Percentiles rank a stretch among this genome's conserved stretches.
Conservation (phyloP, 495 filamentous ascomycete species). For the Lasiosphaeria miniovina region DNA sequence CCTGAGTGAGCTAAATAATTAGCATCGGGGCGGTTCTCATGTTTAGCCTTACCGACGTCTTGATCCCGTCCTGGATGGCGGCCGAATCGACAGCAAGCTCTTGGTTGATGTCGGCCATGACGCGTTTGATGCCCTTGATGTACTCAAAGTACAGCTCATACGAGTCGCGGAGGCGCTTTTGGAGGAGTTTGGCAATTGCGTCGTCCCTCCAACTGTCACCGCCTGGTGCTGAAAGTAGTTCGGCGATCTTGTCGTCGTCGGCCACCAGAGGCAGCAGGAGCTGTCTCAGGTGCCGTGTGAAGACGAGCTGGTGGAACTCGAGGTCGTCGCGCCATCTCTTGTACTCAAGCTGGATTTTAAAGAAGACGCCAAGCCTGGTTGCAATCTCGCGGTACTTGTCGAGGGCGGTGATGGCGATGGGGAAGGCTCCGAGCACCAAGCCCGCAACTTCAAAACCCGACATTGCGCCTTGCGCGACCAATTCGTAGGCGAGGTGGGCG, state of each 20-base stretch:
- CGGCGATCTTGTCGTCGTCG: conserved; percentile 2
- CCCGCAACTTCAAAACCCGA: conserved; percentile 37
- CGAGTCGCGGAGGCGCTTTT: conserved; percentile 9
- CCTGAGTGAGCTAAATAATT: neutral
- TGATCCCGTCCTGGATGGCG: conserved; percentile 1
- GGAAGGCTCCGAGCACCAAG: conserved; percentile 31
- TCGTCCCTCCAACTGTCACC: conserved; percentile 16
- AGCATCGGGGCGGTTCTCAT: conserved; percentile 8
- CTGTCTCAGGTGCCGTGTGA: conserved; percentile 10
- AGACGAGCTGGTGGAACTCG: conserved; percentile 17
- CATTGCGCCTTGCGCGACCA: conserved; percentile 12
- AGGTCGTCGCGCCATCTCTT: conserved; percentile 23
- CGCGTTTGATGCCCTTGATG: conserved; percentile 9
- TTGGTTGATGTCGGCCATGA: conserved; percentile 11
- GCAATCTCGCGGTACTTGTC: conserved; percentile 32
- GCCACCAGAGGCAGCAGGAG: conserved; percentile 16
- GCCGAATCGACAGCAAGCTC: conserved; percentile 9
- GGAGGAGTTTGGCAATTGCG: neutral
- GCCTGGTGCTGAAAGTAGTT: conserved; percentile 13
- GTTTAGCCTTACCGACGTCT: conserved; percentile 9
- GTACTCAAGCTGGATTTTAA: conserved; percentile 28
- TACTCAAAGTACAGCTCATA: conserved; percentile 20
- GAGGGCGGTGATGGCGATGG: conserved; percentile 28
- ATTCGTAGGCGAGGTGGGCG: too few relatives aligned
- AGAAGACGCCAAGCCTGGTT: conserved; percentile 23